A percentile compares a stretch with the other conserved stretches of the same genome.
Conservation (phyloP, 2,329 filamentous ascomycete genomes). For the Malbranchea zuffiana region DNA sequence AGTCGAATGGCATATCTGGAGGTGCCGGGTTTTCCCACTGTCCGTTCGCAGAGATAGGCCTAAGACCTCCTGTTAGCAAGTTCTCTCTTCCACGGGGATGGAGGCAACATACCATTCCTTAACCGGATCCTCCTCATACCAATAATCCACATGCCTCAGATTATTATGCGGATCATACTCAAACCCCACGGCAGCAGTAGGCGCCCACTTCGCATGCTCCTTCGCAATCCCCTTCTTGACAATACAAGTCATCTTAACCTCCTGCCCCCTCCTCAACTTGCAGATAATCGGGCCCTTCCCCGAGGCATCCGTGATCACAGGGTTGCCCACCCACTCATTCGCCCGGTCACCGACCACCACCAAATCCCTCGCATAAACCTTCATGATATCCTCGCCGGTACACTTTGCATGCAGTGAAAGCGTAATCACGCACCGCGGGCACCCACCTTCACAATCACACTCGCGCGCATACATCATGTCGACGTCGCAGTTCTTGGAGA, state of each 20-base stretch:
- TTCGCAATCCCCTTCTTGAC: slow-evolving; percentile 98
- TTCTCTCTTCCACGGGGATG: neutral
- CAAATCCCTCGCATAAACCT: slow-evolving; percentile 84
- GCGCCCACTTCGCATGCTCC: slow-evolving; percentile 97
- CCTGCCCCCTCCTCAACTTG: slow-evolving; percentile 81
- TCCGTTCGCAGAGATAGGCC: slow-evolving; percentile 30
- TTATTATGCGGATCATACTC: slow-evolving; percentile 99
- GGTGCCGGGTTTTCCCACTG: slow-evolving; percentile 68
- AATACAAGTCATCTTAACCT: slow-evolving; percentile 79
- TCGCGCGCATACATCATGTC: slow-evolving; percentile 78
- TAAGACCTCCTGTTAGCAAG: slow-evolving; percentile 11
- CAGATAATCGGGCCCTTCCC: slow-evolving; percentile 74
- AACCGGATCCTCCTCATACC: slow-evolving; percentile 77
- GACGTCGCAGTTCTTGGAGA: slow-evolving; percentile 76
- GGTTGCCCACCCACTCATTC: slow-evolving; percentile 65
- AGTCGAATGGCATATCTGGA: slow-evolving; percentile 82
- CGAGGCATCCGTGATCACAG: slow-evolving; percentile 73
- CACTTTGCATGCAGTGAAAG: slow-evolving; percentile 78
- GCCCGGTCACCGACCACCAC: slow-evolving; percentile 58
- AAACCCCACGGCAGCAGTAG: slow-evolving; percentile 83
- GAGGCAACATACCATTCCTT: slow-evolving; percentile 61
- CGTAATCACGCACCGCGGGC: slow-evolving; percentile 79
- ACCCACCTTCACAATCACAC: slow-evolving; percentile 93
- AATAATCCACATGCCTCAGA: slow-evolving; percentile 79
- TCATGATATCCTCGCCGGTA: slow-evolving; percentile 77